phyloP scores from a whole-genome alignment of 768 basidiomycete species.

The Pulveroboletus sp. region DNA sequence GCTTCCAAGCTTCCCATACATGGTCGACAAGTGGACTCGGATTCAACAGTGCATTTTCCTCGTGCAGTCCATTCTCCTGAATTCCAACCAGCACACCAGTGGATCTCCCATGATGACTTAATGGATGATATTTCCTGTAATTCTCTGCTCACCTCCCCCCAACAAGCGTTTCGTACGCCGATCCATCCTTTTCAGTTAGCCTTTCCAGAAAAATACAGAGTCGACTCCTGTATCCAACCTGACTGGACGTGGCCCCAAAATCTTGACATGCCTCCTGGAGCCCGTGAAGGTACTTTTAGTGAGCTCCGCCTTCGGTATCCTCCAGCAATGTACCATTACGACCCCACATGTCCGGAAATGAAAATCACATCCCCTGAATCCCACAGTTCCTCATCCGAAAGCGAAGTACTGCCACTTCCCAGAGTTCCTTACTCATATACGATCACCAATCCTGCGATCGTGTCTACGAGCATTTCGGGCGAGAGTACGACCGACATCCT shows the following conservation, averaged over 20 bases:
- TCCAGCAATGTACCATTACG: slow-evolving; percentile 2
- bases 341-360: slow-evolving; percentile 4
- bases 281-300: slow-evolving; percentile 3
- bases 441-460: slow-evolving; percentile 1
- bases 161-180: slow-evolving; percentile 29
- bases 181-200: slow-evolving; percentile 22
- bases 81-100: slow-evolving; percentile 15
- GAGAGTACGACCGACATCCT: not conserved
- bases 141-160: slow-evolving; percentile 21
- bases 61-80: slow-evolving; percentile 8
- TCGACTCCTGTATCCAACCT: not conserved
- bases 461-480: slow-evolving; percentile 4
- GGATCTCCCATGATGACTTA: slow-evolving; percentile 10
- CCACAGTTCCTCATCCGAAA: slow-evolving; percentile 7
- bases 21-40: slow-evolving; percentile 17
- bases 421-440: slow-evolving; percentile 5
- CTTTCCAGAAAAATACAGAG: slow-evolving; percentile 13
- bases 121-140: slow-evolving; percentile 4
- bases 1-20: slow-evolving; percentile 28
- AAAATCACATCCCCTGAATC: slow-evolving; percentile 1
- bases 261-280: slow-evolving; percentile 4
- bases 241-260: slow-evolving; percentile 20
- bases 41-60: slow-evolving; percentile 10
- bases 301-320: slow-evolving; percentile 11
- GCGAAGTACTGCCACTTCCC: slow-evolving; percentile 12